Evolutionary conservation across 225 moss, liverwort and hornwort species (phyloP), one percentile per base, ranked within the genome.

Genomic region (Ulota crispa): DNA sequence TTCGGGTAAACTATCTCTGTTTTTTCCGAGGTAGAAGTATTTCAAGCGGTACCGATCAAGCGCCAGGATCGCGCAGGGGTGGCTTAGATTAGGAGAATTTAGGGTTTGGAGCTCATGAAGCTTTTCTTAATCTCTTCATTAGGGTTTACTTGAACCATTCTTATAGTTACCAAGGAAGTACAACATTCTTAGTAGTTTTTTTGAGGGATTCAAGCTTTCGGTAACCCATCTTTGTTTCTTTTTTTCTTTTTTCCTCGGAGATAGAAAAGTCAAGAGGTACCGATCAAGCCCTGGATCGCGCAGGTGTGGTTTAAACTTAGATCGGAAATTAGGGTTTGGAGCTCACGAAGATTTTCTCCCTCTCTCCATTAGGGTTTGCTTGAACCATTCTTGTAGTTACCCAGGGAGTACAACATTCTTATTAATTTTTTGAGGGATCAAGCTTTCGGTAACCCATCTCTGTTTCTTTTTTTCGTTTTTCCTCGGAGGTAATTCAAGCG

Each of bases 241-340:
- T 2, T 36, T 53, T 12, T 47, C 45, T 3, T 72, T 68, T 15
- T 68, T 14, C 36, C 43, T 43, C 43, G 43, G 21, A 62, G 43
- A 30, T 43, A 57, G 37, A 52, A 50, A 50, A 24, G 36, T 80
- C 13, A 6, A 52, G 80, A 27, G 30, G 57, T 31, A 50, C n/a
- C 20, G 4, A 34, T 12, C 23, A 50, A 37, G 31, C n/a, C 18
- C 52, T 27, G 63, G 27, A 72, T 52, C 27, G 36, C 37, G 36
- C 63, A 26, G 37, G 52, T 72, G 62, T 63, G 47, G 19, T 37
- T 63, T 37, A 9, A 72, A 47, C 37, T 47, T 21, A 27, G 21
- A 27, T 80, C 1, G 1, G 31, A 64, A 37, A 37, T 72, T 80
- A 72, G 80, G 80, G 52, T 70, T 72, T 34, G 61, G 32, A 26